phyloP scores from a whole-genome alignment of 305 asterid species.

The Fraxinus platypoda region DNA sequence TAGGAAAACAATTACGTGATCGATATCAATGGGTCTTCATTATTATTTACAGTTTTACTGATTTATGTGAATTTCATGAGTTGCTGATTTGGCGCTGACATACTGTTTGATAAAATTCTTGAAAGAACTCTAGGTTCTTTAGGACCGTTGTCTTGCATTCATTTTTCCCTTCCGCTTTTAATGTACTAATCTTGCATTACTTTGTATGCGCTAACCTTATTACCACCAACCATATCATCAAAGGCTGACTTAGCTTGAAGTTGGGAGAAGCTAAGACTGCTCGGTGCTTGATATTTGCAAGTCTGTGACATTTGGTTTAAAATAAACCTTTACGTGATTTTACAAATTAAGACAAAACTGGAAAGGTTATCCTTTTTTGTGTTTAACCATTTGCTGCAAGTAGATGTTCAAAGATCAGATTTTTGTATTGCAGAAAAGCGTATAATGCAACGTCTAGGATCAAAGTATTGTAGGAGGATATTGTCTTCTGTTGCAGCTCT shows the following conservation, averaged over 20 bases:
- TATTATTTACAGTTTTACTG: not conserved
- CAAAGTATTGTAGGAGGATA: slow-evolving; percentile 47
- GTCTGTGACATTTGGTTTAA: not conserved
- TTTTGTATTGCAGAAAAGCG: slow-evolving; percentile 37
- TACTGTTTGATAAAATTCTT: not conserved
- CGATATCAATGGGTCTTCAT: not conserved
- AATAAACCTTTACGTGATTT: not conserved
- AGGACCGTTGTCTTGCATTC: not conserved
- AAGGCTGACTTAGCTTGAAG: not conserved
- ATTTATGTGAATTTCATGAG: not conserved
- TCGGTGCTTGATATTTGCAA: not conserved
- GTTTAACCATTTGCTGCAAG: slow-evolving; percentile 4
- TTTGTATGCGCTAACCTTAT: not conserved
- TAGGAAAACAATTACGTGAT: not conserved
- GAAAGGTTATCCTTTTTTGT: not conserved
- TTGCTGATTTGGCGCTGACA: not conserved
- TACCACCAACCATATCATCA: no score
- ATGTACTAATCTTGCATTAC: not conserved
- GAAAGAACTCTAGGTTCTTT: not conserved
- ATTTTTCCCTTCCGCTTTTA: not conserved
- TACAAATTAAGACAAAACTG: slow-evolving; percentile 3
- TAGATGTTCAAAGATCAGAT: not conserved
- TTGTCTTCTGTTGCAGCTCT: slow-evolving; percentile 29
- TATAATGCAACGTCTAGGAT: slow-evolving; percentile 45
- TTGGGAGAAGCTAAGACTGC: not conserved